These are phyloP conservation scores for Halenospora varia DNA, from an alignment of 495 filamentous ascomycete genomes.

Conservation along the genomic window DNA sequence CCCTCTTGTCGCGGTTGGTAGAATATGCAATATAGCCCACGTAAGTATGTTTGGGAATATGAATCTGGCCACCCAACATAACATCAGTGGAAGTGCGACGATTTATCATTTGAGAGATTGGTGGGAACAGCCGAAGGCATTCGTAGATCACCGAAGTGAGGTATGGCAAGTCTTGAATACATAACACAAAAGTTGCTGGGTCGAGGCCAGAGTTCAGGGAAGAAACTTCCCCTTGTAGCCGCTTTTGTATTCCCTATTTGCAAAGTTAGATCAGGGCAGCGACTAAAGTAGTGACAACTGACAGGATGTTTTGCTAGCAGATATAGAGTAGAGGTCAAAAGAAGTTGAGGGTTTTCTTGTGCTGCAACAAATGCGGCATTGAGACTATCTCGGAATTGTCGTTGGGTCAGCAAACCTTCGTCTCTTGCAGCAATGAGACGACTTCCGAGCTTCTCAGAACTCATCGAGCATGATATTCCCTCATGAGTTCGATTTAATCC, in stretches of 20 bases:
- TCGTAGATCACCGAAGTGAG: slow-evolving; percentile 27
- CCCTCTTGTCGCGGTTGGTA: neutral
- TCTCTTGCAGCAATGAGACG: neutral
- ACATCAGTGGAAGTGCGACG: neutral
- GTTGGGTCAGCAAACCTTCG: neutral
- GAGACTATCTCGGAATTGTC: neutral
- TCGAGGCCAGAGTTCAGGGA: too few species aligned
- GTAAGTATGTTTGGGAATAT: neutral
- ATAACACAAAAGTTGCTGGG: too few species aligned
- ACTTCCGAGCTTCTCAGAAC: neutral
- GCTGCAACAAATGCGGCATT: neutral
- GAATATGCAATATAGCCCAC: neutral
- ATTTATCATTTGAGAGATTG: slow-evolving; percentile 35
- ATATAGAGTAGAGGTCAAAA: neutral
- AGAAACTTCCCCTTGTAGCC: neutral
- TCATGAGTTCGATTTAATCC: too few species aligned
- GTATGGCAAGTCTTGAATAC: too few species aligned
- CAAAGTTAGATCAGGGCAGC: too few species aligned
- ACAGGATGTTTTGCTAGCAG: neutral
- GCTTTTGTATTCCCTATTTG: neutral
- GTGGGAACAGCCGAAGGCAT: slow-evolving; percentile 33
- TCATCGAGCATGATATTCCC: too few species aligned
- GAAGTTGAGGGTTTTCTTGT: neutral
- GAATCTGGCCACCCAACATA: neutral
- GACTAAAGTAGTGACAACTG: neutral